Evolutionary conservation across 1,284 basidiomycete genomes (phyloP).

Genomic region (Boletellus deceptivus): DNA sequence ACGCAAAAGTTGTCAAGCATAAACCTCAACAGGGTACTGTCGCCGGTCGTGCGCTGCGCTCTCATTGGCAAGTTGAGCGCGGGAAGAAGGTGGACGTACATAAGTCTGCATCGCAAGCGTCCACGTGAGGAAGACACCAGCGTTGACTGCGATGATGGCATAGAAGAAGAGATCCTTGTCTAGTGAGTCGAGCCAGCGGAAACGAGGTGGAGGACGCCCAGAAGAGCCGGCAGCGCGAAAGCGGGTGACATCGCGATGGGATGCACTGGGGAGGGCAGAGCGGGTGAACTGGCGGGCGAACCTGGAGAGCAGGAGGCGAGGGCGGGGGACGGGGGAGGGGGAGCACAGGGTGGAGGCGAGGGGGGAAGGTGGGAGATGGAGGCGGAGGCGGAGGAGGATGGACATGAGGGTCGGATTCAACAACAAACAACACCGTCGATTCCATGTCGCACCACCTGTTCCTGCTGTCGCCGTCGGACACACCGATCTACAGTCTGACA

Average conservation of each 20-base stretch:
- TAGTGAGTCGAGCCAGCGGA: conserved; percentile 38
- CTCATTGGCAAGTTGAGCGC: not conserved
- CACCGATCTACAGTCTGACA: conserved; percentile 75
- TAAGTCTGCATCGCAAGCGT: conserved; percentile 36
- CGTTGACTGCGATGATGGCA: conserved; percentile 47
- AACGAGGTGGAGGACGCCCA: conserved; percentile 30
- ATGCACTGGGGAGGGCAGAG: conserved; percentile 18
- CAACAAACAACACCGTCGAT: conserved; percentile 8
- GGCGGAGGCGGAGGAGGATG: conserved; percentile 6
- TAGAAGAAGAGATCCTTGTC: conserved; percentile 41
- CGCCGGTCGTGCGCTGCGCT: conserved; percentile 35
- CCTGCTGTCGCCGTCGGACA: conserved; percentile 77
- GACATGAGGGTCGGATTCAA: conserved; percentile 2
- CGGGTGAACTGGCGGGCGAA: conserved; percentile 17
- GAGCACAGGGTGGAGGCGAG: not conserved
- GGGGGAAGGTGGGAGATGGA: not conserved
- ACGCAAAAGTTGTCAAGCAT: conserved; percentile 71
- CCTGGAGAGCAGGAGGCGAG: conserved; percentile 2
- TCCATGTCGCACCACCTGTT: conserved; percentile 82
- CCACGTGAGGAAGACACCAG: conserved; percentile 44
- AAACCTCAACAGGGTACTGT: conserved; percentile 51
- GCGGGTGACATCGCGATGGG: conserved; percentile 23
- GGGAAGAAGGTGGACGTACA: conserved; percentile 32
- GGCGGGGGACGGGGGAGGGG: conserved; percentile 1
- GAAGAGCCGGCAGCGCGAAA: conserved; percentile 14